Evolutionary conservation across 305 asterid genomes (phyloP), one percentile per base, ranked within the genome.

Genomic region (Solanum hybrid): DNA sequence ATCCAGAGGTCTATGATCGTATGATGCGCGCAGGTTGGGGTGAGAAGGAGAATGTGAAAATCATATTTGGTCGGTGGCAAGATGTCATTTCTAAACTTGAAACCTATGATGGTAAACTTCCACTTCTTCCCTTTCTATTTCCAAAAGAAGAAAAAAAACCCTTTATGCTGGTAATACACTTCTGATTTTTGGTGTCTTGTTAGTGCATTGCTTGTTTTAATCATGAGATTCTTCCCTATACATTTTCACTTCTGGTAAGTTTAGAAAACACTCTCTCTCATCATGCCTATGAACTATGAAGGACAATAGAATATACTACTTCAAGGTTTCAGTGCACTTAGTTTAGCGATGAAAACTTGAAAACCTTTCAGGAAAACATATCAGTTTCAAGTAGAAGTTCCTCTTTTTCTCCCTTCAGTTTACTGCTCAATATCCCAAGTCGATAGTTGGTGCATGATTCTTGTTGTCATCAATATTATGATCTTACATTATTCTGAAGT

Each of bases 61-160:
- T 97, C 89, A 89, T 96, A 73, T 94, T 95, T 89, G 99, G 99
- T 56, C 99, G 98, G 40, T 97, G 99, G 99, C 99, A 96, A 91
- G 99, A 97, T 91, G 95, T 93, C 88, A 92, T 97, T 88, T 89
- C 96, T 92, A 95, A 95, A 86, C 96, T 97, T 87, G 95, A 94
- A 17, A 91, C 96, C 60, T 97, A 95, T 88, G 98, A 97, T 80
- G 99, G 99, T 88, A 88, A 76, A 34, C 26, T 64, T 66, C 76
- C 26, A 22, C n/a, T 64, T 38, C 14, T 37, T 22, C 72, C 89
- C 71, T 73, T 40, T 38, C 73, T 60, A 95, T n/a, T n/a, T n/a
- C n/a, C n/a, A n/a, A n/a, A n/a, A n/a, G n/a, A n/a, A n/a, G n/a
- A n/a, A n/a, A n/a, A n/a, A n/a, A n/a, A n/a, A n/a, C n/a, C n/a